Conservation (phyloP, 2,329 filamentous ascomycete genomes). For the Fusarium bulbicola region DNA sequence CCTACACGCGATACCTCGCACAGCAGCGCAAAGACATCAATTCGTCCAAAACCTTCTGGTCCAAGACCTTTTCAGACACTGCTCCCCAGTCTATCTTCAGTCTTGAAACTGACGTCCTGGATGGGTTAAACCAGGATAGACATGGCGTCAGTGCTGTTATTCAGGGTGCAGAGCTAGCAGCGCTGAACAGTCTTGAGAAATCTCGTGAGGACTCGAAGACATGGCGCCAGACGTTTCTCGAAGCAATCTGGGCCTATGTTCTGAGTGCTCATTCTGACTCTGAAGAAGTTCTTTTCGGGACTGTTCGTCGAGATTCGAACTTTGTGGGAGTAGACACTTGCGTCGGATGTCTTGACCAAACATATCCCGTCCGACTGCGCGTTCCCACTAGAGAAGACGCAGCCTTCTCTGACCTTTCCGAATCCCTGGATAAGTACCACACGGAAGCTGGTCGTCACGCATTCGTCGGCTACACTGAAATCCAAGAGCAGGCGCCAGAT, state of each 20-base stretch:
- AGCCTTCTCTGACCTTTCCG: neutral
- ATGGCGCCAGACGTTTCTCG: slow-evolving; percentile 4
- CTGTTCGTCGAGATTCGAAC: neutral
- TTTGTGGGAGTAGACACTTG: slow-evolving; percentile 7
- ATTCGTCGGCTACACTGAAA: neutral
- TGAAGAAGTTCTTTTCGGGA: neutral
- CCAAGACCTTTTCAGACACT: neutral
- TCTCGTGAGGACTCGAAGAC: neutral
- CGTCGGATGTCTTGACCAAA: slow-evolving; percentile 8
- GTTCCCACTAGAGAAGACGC: neutral
- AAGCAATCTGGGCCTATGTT: neutral
- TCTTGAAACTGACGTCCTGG: neutral
- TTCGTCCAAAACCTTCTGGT: neutral
- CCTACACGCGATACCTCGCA: neutral
- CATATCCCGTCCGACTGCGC: neutral
- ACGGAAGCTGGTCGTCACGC: neutral
- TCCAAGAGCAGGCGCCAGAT: neutral
- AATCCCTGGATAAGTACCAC: neutral
- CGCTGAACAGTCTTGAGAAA: neutral
- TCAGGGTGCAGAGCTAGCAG: neutral
- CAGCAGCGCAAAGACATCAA: neutral
- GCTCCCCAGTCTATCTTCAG: slow-evolving; percentile 1
- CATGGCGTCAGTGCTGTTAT: neutral
- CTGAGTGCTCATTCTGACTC: neutral
- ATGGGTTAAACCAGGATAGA: neutral